Conservation (phyloP, 2,329 filamentous ascomycete genomes). For the Fusarium hostae region DNA sequence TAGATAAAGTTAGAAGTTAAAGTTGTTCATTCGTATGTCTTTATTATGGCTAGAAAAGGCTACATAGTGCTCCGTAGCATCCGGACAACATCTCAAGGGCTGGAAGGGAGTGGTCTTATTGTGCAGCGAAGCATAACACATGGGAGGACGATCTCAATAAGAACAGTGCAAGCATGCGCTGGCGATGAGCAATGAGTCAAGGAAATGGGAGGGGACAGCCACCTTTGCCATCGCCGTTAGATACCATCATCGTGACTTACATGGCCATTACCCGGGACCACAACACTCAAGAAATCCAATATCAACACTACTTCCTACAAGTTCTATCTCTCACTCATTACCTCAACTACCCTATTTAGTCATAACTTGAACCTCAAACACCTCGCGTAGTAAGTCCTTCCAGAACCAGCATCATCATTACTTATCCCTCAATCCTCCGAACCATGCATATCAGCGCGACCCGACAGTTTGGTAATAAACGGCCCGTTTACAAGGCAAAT, state of each 20-base stretch:
- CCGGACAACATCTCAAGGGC: no score
- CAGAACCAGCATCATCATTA: not conserved
- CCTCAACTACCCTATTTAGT: not conserved
- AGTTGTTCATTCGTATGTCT: fast-evolving
- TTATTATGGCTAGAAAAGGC: not conserved
- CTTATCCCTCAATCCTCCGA: slow-evolving; percentile 2
- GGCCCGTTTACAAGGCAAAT: slow-evolving; percentile 21
- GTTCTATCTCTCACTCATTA: not conserved
- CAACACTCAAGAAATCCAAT: not conserved
- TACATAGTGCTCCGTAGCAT: no score
- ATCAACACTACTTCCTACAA: no score
- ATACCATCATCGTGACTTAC: not conserved
- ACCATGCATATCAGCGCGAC: slow-evolving; percentile 15
- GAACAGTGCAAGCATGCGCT: not conserved
- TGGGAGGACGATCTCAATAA: not conserved
- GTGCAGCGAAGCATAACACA: no score
- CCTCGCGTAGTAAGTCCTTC: not conserved
- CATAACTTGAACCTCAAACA: not conserved
- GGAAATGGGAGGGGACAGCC: not conserved
- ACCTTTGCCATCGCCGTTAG: not conserved
- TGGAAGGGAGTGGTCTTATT: no score
- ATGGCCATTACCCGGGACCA: not conserved
- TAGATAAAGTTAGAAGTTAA: no score
- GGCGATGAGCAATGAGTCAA: no score
- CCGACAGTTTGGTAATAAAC: slow-evolving; percentile 32